These are phyloP conservation scores for Lindgomyces ingoldianus DNA, from an alignment of 495 filamentous ascomycete genomes.

Conservation along the genomic window DNA sequence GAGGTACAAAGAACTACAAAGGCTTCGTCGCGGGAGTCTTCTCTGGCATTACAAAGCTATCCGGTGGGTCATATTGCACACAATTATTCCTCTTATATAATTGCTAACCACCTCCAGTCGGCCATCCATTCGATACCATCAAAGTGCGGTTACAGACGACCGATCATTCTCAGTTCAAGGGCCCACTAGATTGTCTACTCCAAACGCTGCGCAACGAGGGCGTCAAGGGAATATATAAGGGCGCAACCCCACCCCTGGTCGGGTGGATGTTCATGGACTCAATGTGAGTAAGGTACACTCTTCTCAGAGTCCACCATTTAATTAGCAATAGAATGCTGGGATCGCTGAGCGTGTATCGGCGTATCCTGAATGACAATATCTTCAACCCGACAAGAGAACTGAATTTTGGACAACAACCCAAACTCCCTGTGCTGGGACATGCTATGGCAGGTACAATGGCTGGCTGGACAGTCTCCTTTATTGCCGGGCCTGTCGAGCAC, in stretches of 20 bases:
- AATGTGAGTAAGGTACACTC: slow-evolving; percentile 51
- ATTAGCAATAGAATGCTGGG: slow-evolving; percentile 73
- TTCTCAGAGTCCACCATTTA: background rate
- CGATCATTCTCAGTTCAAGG: slow-evolving; percentile 70
- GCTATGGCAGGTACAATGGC: slow-evolving; percentile 84
- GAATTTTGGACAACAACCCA: slow-evolving; percentile 36
- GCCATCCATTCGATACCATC: slow-evolving; percentile 90
- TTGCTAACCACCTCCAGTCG: slow-evolving; percentile 50
- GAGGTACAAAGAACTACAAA: slow-evolving; percentile 61
- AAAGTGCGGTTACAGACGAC: slow-evolving; percentile 96
- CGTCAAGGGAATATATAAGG: slow-evolving; percentile 80
- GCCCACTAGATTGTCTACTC: slow-evolving; percentile 81
- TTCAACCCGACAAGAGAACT: slow-evolving; percentile 55
- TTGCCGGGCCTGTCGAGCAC: slow-evolving; percentile 93
- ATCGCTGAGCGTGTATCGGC: slow-evolving; percentile 83
- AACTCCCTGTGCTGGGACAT: slow-evolving; percentile 77
- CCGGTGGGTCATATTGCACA: slow-evolving; percentile 62
- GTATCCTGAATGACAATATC: slow-evolving; percentile 72
- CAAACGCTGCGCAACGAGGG: slow-evolving; percentile 82
- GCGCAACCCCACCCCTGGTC: slow-evolving; percentile 82
- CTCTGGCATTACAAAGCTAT: slow-evolving; percentile 86
- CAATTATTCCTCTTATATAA: background rate
- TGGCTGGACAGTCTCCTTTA: slow-evolving; percentile 85
- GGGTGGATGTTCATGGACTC: slow-evolving; percentile 99
- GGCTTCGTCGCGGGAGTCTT: slow-evolving; percentile 95